Conservation (phyloP, 2,329 filamentous ascomycete species). For the Elsinoe necatrix region DNA sequence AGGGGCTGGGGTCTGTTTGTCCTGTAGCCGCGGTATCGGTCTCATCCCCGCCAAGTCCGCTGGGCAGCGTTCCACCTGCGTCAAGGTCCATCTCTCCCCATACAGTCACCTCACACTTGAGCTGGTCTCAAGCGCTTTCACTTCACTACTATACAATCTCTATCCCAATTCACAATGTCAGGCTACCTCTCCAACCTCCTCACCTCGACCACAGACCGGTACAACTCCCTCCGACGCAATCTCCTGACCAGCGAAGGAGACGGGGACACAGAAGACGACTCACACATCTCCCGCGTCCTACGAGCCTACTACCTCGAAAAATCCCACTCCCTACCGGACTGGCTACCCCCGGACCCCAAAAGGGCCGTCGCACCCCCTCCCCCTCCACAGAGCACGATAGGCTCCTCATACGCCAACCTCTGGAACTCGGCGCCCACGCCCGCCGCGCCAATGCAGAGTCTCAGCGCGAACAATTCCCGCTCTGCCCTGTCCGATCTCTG, state of each 20-base stretch:
- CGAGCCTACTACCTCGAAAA: slow-evolving; percentile 90
- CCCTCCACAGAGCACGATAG: slow-evolving; percentile 44
- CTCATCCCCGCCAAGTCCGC: neutral
- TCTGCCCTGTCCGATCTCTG: slow-evolving; percentile 51
- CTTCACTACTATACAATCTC: neutral
- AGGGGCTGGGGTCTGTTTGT: no score
- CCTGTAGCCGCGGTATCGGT: neutral
- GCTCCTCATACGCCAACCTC: slow-evolving; percentile 21
- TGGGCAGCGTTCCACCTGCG: no score
- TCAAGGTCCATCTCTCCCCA: neutral
- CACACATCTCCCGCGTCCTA: slow-evolving; percentile 86
- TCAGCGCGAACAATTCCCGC: slow-evolving; percentile 26
- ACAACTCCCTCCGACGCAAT: slow-evolving; percentile 52
- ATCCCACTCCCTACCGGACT: slow-evolving; percentile 67
- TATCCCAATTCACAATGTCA: slow-evolving; percentile 51
- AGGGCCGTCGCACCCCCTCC: slow-evolving; percentile 47
- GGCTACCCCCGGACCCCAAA: slow-evolving; percentile 88
- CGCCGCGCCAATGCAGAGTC: slow-evolving; percentile 27
- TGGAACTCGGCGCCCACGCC: slow-evolving; percentile 35
- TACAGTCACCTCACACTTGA: neutral
- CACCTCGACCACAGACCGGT: slow-evolving; percentile 48
- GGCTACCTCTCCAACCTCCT: slow-evolving; percentile 72
- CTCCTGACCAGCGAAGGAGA: slow-evolving; percentile 55
- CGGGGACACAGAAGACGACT: slow-evolving; percentile 67
- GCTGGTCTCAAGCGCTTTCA: neutral